Evolutionary conservation across 768 basidiomycete genomes (phyloP).

Genomic region (Fomitopsis serialis): DNA sequence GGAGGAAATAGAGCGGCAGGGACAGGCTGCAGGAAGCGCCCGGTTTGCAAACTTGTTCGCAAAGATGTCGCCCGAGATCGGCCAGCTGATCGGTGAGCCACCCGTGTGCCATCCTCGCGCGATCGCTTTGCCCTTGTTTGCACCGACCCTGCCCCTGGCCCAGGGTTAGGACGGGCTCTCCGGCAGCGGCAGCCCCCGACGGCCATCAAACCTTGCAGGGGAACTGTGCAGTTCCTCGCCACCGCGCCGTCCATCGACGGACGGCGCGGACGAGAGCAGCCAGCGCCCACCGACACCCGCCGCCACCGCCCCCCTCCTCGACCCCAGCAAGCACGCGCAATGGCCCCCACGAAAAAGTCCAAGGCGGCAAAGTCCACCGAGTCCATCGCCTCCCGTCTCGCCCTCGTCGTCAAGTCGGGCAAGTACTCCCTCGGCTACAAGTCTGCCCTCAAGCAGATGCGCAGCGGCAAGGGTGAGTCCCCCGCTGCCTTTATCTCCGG

Average conservation of each 20-base stretch:
- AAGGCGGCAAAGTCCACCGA: constrained; percentile 92
- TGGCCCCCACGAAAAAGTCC: constrained; percentile 95
- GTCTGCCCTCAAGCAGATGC: constrained; percentile 97
- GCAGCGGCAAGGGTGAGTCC: constrained; percentile 89
- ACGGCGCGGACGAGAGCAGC: constrained; percentile 5
- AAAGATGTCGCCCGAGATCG: not conserved
- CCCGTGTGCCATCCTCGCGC: constrained; percentile 8
- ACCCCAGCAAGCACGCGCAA: constrained; percentile 32
- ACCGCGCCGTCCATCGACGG: constrained; percentile 4
- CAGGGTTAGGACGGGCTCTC: constrained; percentile 13
- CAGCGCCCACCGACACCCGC: constrained; percentile 10
- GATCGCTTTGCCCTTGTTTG: constrained; percentile 12
- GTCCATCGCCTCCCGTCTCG: constrained; percentile 87
- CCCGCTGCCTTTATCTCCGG: constrained; percentile 50
- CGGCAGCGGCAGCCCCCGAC: not conserved
- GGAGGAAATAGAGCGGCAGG: not conserved
- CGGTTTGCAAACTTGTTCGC: not conserved
- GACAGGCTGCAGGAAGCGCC: not conserved
- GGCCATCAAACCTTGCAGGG: constrained; percentile 14
- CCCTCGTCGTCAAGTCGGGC: constrained; percentile 98
- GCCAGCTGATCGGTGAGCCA: constrained; percentile 1
- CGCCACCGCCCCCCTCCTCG: constrained; percentile 10
- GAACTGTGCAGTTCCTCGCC: constrained; percentile 25
- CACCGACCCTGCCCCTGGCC: constrained; percentile 2
- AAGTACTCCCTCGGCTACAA: constrained; percentile 98